phyloP scores from a whole-genome alignment of 345 rosid species.

The Corchorus capsularis region DNA sequence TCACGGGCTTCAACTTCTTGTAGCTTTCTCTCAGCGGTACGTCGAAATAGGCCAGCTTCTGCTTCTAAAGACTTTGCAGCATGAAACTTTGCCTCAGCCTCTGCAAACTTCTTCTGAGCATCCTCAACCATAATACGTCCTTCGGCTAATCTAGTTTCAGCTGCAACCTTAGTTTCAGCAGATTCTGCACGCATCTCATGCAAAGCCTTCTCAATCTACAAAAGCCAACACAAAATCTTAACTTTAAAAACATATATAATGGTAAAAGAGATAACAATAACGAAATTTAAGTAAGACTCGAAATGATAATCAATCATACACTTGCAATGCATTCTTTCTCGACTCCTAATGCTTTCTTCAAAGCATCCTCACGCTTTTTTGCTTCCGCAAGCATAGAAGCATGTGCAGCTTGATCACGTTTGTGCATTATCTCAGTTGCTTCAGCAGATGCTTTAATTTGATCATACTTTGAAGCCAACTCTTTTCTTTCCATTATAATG shows the following conservation, averaged over 20 bases:
- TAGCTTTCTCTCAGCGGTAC: conserved; percentile 83
- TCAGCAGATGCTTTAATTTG: conserved; percentile 69
- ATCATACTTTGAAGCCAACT: conserved; percentile 58
- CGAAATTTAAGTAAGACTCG: neutral
- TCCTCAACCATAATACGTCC: conserved; percentile 66
- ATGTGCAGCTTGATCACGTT: conserved; percentile 67
- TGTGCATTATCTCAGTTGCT: conserved; percentile 57
- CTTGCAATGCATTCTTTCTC: conserved; percentile 87
- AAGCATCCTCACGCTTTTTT: conserved; percentile 71
- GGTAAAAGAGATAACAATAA: neutral
- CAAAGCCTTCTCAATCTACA: conserved; percentile 87
- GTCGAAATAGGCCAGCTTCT: conserved; percentile 68
- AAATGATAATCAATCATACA: conserved; percentile 59
- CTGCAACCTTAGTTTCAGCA: conserved; percentile 89
- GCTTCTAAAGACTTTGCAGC: conserved; percentile 75
- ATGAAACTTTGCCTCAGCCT: conserved; percentile 63
- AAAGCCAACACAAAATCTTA: conserved; percentile 15
- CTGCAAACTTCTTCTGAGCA: conserved; percentile 62
- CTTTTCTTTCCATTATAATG: conserved; percentile 74
- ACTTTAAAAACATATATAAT: conserved; percentile 13
- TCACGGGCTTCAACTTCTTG: conserved; percentile 83
- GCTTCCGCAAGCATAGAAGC: conserved; percentile 70
- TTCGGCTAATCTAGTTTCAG: conserved; percentile 66
- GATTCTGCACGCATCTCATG: conserved; percentile 95
- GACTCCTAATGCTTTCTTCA: conserved; percentile 84